phyloP scores from a whole-genome alignment of 495 filamentous ascomycete species.

The Pyronema domesticum region DNA sequence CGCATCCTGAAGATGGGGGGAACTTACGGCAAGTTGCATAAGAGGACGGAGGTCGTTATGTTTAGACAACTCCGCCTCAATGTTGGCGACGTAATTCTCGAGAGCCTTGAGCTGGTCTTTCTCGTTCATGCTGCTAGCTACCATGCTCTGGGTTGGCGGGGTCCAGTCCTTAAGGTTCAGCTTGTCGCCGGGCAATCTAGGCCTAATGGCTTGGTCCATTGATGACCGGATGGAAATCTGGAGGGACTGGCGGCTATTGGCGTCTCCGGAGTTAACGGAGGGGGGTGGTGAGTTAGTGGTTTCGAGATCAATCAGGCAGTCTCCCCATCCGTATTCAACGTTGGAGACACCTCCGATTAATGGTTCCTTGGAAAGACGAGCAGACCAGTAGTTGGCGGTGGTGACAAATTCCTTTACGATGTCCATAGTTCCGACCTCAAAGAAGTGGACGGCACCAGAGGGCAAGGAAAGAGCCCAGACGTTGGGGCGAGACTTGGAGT shows the following conservation, averaged over 20 bases:
- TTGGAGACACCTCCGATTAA: constrained; percentile 85
- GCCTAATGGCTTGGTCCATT: constrained; percentile 45
- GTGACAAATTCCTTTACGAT: constrained; percentile 87
- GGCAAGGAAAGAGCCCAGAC: constrained; percentile 93
- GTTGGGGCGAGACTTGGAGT: constrained; percentile 74
- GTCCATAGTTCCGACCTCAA: constrained; percentile 90
- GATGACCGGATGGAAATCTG: constrained; percentile 57
- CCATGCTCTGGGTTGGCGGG: constrained; percentile 82
- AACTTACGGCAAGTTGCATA: constrained; percentile 61
- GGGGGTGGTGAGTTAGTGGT: constrained; percentile 29
- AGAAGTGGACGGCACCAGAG: constrained; percentile 84
- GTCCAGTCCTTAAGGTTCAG: constrained; percentile 78
- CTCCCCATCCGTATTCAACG: constrained; percentile 94
- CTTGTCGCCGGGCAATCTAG: constrained; percentile 68
- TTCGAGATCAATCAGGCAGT: constrained; percentile 63
- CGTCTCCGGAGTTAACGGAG: constrained; percentile 7
- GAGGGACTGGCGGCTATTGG: constrained; percentile 38
- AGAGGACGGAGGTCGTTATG: constrained; percentile 74
- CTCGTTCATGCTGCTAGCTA: constrained; percentile 58
- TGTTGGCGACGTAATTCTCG: constrained; percentile 58
- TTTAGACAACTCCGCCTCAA: constrained; percentile 66
- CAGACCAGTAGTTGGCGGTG: constrained; percentile 96
- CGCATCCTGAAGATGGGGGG: neutral
- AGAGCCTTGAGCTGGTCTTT: constrained; percentile 63
- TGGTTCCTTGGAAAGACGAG: constrained; percentile 79